Conservation (phyloP, 805 yeast species). For the Nakazawaea molendinolei region DNA sequence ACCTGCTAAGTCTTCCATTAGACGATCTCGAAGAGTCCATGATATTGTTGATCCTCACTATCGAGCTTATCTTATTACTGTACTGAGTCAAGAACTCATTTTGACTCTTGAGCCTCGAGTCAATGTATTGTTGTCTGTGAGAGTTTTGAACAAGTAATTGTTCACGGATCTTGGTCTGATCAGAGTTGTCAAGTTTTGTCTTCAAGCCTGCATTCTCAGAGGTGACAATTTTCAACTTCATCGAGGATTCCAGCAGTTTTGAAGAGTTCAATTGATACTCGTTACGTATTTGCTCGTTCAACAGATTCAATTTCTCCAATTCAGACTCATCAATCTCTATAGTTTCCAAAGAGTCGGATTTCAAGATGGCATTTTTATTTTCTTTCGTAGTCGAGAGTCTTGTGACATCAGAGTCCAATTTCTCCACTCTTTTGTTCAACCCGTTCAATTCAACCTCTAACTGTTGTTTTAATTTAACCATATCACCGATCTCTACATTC, state of each 20-base stretch:
- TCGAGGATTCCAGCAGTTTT: slow-evolving; percentile 34
- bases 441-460: slow-evolving; percentile 24
- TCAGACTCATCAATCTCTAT: slow-evolving; percentile 14
- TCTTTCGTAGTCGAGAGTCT: slow-evolving; percentile 13
- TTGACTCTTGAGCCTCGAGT: slow-evolving; percentile 13
- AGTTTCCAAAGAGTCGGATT: slow-evolving; percentile 8
- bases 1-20: slow-evolving; percentile 8
- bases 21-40: slow-evolving; percentile 1
- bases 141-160: neutral
- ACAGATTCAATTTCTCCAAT: slow-evolving; percentile 14
- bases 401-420: slow-evolving; percentile 24
- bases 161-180: slow-evolving; percentile 1
- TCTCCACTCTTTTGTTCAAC: slow-evolving; percentile 24
- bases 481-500: slow-evolving; percentile 32
- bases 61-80: slow-evolving; percentile 17
- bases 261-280: slow-evolving; percentile 41
- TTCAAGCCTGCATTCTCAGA: slow-evolving; percentile 18
- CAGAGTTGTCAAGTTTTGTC: slow-evolving; percentile 14
- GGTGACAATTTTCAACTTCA: slow-evolving; percentile 28
- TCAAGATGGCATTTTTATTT: slow-evolving; percentile 14
- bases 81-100: slow-evolving; percentile 21
- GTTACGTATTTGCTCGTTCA: slow-evolving; percentile 28
- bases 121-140: slow-evolving; percentile 6
- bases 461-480: slow-evolving; percentile 30
- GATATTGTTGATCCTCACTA: slow-evolving; percentile 19